Evolutionary conservation across 352 stramenopile genomes (phyloP), one percentile per base, ranked within the genome.

Genomic region (Globisporangium alternatum): DNA sequence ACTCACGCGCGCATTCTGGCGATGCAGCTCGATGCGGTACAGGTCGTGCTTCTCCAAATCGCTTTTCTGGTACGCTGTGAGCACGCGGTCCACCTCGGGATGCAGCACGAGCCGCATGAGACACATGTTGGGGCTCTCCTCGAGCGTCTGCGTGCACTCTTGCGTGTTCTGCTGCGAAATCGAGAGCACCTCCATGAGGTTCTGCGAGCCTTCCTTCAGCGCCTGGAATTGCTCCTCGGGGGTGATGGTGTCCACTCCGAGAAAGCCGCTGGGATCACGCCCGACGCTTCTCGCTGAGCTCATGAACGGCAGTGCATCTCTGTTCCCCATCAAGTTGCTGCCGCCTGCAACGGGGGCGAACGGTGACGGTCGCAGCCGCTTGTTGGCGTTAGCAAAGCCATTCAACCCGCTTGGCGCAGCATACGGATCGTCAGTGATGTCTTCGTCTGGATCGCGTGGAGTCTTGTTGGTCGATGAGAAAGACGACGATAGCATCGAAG

Each of bases 151-250:
- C 44, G 83, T 89, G 63, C 75, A 90, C 60, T 90, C 80, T 41
- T 91, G 80, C 10, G 83, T 91, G 64, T 89, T 88, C 63, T 90
- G 68, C 63, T 91, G 81, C 12, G 83, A 90, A 59, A 91, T 88
- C 56, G 77, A 86, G 49, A 91, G 77, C 37, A 69, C 69, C 54
- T 91, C 80, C 70, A 91, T 67, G 21, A 89, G 62, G 19, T 79
- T 82, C 67, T 91, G 80, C 51, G 83, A 91, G 62, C 75, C 65
- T 64, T 76, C 71, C 28, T 74, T 74, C 44, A 71, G 58, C 57
- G 85, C 82, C 44, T 77, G 63, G 54, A 64, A 73, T 47, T 70
- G 61, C 21, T 76, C 72, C 51, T 75, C 71, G 7, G 71, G 58
- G 25, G 71, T 77, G 22, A 67, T 47, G 28, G n/a, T 19, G 30